Evolutionary conservation across 495 filamentous ascomycete genomes (phyloP).

Genomic region (Bacidia rubella): DNA sequence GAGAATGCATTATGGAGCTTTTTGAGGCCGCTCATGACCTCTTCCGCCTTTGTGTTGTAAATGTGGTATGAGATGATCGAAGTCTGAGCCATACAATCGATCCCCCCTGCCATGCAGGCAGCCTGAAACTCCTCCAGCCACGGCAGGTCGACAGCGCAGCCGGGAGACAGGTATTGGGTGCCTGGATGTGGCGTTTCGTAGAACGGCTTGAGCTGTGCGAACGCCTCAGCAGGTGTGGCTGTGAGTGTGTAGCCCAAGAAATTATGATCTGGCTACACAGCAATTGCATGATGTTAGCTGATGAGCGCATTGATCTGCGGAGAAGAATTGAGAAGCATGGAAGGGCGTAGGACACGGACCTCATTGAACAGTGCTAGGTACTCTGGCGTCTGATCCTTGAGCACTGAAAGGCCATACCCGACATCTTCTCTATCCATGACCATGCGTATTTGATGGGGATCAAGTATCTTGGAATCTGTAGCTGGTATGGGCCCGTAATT

Average conservation of each 20-base stretch:
- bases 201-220: slow-evolving; percentile 1
- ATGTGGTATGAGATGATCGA: slow-evolving; percentile 13
- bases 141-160: slow-evolving; percentile 2
- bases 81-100: slow-evolving; percentile 14
- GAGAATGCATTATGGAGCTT: slow-evolving; percentile 10
- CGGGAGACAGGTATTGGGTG: slow-evolving; percentile 15
- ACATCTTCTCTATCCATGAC: slow-evolving; percentile 15
- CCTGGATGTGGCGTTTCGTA: slow-evolving; percentile 1
- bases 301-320: not conserved
- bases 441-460: slow-evolving; percentile 14
- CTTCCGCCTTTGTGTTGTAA: slow-evolving; percentile 6
- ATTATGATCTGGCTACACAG: slow-evolving; percentile 11
- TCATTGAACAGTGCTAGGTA: slow-evolving; percentile 20
- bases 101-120: slow-evolving; percentile 6
- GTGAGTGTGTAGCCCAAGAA: slow-evolving; percentile 7
- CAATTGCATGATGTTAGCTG: not conserved
- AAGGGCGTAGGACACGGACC: too few relatives aligned
- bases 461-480: slow-evolving; percentile 4
- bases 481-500: slow-evolving; percentile 2
- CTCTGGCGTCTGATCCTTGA: slow-evolving; percentile 8
- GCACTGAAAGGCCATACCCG: not conserved
- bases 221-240: slow-evolving; percentile 7
- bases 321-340: too few relatives aligned
- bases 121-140: slow-evolving; percentile 14
- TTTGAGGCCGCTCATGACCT: slow-evolving; percentile 6